phyloP scores from a whole-genome alignment of 208 protist genomes.

The Acanthamoeba culbertsoni region DNA sequence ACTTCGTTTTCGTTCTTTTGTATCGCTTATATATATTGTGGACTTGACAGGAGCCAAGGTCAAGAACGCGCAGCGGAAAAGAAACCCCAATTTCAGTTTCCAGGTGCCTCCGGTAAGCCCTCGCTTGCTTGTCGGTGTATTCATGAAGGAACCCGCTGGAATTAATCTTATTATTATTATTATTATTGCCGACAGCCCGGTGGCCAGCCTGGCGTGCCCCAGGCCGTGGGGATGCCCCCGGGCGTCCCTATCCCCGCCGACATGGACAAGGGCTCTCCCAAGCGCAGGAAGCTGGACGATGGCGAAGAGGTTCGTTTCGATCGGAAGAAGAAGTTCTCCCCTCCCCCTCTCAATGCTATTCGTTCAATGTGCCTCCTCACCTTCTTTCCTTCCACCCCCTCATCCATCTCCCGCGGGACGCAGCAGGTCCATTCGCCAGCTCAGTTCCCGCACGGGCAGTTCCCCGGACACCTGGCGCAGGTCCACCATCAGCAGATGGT shows the following conservation, averaged over 20 bases:
- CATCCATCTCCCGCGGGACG: neutral
- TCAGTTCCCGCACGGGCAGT: neutral
- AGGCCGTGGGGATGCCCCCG: neutral
- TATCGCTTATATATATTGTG: neutral
- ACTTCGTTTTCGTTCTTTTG: neutral
- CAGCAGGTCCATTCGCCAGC: too few relatives aligned
- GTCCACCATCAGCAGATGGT: neutral
- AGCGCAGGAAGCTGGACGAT: neutral
- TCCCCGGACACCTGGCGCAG: neutral
- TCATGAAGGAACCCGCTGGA: too few relatives aligned
- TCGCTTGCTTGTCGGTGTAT: too few relatives aligned
- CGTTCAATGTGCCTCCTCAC: neutral
- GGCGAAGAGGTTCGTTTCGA: neutral
- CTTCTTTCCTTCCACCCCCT: neutral
- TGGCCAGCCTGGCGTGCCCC: neutral
- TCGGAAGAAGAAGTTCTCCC: too few relatives aligned
- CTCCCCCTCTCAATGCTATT: too few relatives aligned
- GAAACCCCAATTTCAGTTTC: slow-evolving; percentile 42
- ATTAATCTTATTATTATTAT: too few relatives aligned
- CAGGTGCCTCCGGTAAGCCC: neutral
- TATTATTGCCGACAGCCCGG: too few relatives aligned
- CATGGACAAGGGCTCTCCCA: neutral
- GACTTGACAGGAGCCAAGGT: neutral
- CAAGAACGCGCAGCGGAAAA: slow-evolving; percentile 51
- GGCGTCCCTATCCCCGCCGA: neutral